Percentiles rank a stretch among this genome's conserved stretches.
Conservation (phyloP, 176 grass and related monocot genomes). For the Urochloa ruziziensis region DNA sequence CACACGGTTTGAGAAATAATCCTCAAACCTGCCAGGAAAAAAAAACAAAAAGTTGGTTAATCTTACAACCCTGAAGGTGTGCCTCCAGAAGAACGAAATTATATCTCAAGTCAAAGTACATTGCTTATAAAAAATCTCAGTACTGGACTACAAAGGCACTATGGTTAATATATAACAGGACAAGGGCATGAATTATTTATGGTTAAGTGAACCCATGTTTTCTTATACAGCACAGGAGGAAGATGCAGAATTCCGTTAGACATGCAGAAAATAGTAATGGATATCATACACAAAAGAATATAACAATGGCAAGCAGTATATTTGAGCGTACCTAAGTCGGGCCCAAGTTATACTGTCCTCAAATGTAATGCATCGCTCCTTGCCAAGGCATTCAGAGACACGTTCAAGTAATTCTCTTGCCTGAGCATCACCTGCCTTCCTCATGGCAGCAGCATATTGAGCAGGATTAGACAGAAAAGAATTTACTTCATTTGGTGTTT, state of each 20-base stretch:
- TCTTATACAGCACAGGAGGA: not conserved
- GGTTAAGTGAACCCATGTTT: not conserved
- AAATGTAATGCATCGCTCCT: slow-evolving; percentile 39
- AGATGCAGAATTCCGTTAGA: not conserved
- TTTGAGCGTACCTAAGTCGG: slow-evolving; percentile 51
- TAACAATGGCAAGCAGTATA: slow-evolving; percentile 9
- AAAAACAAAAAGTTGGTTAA: not conserved
- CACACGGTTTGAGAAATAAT: slow-evolving; percentile 77
- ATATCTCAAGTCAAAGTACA: not conserved
- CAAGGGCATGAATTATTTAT: not conserved
- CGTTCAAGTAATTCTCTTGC: slow-evolving; percentile 31
- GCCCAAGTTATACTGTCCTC: slow-evolving; percentile 74
- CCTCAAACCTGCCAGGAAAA: slow-evolving; percentile 73
- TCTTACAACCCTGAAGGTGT: slow-evolving; percentile 2
- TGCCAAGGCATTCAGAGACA: slow-evolving; percentile 19
- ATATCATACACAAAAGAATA: not conserved
- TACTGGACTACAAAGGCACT: not conserved
- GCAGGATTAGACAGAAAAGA: slow-evolving; percentile 22
- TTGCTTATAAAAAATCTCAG: not conserved
- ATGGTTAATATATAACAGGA: not conserved
- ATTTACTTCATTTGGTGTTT: slow-evolving; percentile 29
- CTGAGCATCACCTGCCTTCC: slow-evolving; percentile 30
- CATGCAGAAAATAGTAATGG: not conserved
- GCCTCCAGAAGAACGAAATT: not conserved
- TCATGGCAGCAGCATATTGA: slow-evolving; percentile 20